Base-by-base conservation (phyloP, 257 asterid species). In the Rauvolfia tetraphylla region DNA sequence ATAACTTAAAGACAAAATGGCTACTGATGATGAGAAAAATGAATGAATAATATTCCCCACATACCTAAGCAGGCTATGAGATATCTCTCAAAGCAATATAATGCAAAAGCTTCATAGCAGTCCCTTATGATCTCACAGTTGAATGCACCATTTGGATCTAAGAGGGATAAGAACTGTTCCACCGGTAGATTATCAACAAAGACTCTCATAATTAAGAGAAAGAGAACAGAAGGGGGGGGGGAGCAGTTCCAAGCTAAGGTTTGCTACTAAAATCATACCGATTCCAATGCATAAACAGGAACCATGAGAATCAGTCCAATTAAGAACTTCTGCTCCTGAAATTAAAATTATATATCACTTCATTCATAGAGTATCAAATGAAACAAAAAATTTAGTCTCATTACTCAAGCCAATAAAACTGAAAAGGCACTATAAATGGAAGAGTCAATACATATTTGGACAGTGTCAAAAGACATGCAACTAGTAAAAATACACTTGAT, bases 1-100 rank as follows among this genome's bases (percentile, higher is more conserved):
- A 68, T 73, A 41, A 49, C 22, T 14, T 54, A 51, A 62, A 77
- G 49, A 38, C 46, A 54, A 74, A 22, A 73, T 34, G 7, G 38
- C 22, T 51, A 41, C 48, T 72, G 70, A 68, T 73, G 83, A 74
- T 56, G 73, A 34, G 59, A 75, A 41, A n/a, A 73, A 42, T 25
- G 76, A 61, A 61, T 39, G 59, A 79, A 56, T 74, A 75, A 79
- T 46, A 41, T 75, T 71, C 18, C 69, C 31, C 25, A 74, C 93
- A 79, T 86, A 91, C 99, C 99, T 85, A 95, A 89, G 90, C 99
- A 93, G 84, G 99, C 99, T 74, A 95, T 95, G 80, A 95, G 97
- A 84, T 95, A 91, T 84, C 99, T 95, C 91, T 93, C 98, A 69
- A 95, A 93, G 97, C 98, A 95, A 84, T 91, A 95, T 79, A 95